Conservation (phyloP, 768 basidiomycete species). For the Amanita polypyramis region DNA sequence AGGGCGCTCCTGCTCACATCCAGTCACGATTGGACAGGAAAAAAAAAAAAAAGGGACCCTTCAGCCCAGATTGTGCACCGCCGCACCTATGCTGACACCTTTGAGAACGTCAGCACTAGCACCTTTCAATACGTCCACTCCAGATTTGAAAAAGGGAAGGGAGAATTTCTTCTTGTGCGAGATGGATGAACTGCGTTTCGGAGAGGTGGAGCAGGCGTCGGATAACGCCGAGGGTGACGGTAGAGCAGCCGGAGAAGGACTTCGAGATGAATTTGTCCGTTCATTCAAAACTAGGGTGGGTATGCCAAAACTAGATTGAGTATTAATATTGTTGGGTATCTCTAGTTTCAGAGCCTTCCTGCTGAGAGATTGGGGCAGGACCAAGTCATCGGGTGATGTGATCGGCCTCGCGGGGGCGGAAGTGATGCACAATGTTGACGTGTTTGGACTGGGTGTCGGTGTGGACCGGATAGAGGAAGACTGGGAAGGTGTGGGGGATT, state of each 20-base stretch:
- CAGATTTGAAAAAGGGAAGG: constrained; percentile 19
- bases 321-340: not conserved
- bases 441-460: constrained; percentile 22
- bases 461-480: constrained; percentile 1
- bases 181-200: not conserved
- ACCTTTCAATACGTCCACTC: constrained; percentile 27
- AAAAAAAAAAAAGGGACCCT: not conserved
- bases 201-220: not conserved
- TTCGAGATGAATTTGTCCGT: not conserved
- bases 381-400: constrained; percentile 8
- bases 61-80: not conserved
- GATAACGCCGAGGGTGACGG: not conserved
- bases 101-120: constrained; percentile 30
- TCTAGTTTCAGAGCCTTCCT: not conserved
- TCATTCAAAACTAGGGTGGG: not conserved
- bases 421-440: constrained; percentile 17
- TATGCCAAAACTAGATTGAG: not conserved
- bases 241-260: not conserved
- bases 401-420: constrained; percentile 5
- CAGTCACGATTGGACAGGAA: not conserved
- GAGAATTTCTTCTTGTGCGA: constrained; percentile 14
- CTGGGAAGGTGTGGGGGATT: constrained; percentile 12
- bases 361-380: constrained; percentile 4
- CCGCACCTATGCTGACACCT: constrained; percentile 22
- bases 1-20: too few relatives aligned